Conservation (phyloP, 768 basidiomycete genomes). For the Russula olivacea region DNA sequence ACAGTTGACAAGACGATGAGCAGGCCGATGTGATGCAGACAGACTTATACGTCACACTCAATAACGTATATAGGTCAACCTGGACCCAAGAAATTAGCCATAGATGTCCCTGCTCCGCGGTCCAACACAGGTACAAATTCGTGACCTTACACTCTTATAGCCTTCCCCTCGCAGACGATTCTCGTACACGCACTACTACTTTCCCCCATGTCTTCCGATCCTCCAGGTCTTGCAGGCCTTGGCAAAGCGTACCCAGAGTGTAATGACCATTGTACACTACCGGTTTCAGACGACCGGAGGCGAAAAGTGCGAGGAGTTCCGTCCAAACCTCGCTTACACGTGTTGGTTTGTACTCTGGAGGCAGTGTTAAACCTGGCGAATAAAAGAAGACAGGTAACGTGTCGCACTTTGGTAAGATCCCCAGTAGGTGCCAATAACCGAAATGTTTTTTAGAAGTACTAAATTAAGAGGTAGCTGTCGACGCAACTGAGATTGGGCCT, state of each 20-base stretch:
- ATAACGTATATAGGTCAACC: not conserved
- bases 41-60: not conserved
- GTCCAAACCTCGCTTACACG: conserved; percentile 68
- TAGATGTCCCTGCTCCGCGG: too few species aligned
- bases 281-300: conserved; percentile 58
- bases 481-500: not conserved
- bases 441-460: conserved; percentile 31
- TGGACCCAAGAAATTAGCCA: not conserved
- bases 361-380: not conserved
- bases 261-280: conserved; percentile 66
- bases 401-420: conserved; percentile 1
- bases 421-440: conserved; percentile 6
- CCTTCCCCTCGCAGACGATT: conserved; percentile 44
- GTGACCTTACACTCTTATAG: conserved; percentile 31
- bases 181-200: conserved; percentile 59
- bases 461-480: conserved; percentile 64
- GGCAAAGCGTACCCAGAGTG: conserved; percentile 56
- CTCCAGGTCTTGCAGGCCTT: conserved; percentile 73
- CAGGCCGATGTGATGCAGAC: not conserved
- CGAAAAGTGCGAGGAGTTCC: conserved; percentile 65
- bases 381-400: not conserved
- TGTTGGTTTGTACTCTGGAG: conserved; percentile 55
- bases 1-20: not conserved
- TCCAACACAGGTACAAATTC: not conserved
- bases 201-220: conserved; percentile 91